These are phyloP conservation scores for Zymoseptoria passerinii DNA, from an alignment of 2,329 filamentous ascomycete genomes.

Conservation along the genomic window DNA sequence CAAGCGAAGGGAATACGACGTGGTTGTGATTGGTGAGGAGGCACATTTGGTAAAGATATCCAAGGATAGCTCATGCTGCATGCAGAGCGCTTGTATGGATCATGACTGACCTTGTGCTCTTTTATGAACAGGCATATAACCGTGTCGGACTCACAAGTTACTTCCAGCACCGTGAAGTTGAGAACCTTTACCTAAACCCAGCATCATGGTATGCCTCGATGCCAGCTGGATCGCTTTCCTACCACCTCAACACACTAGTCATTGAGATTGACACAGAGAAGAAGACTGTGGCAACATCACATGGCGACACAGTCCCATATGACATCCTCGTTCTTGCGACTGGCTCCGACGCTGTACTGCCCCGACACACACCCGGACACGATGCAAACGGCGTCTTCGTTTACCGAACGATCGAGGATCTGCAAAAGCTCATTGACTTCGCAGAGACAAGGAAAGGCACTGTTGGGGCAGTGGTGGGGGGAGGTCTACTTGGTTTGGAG, in stretches of 20 bases:
- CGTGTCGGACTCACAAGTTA: conserved; percentile 82
- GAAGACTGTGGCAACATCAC: conserved; percentile 62
- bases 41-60: conserved; percentile 49
- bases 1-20: conserved; percentile 64
- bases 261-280: conserved; percentile 55
- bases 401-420: conserved; percentile 76
- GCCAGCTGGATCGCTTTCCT: conserved; percentile 59
- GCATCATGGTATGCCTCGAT: conserved; percentile 68
- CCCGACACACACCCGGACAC: conserved; percentile 62
- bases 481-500: conserved; percentile 76
- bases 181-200: conserved; percentile 82
- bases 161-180: conserved; percentile 76
- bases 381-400: conserved; percentile 81
- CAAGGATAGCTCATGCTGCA: background rate
- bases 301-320: conserved; percentile 62
- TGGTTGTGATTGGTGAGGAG: conserved; percentile 83
- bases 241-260: conserved; percentile 67
- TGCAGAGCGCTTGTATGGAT: background rate
- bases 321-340: conserved; percentile 78
- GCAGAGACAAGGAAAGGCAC: conserved; percentile 58
- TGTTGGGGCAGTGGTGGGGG: conserved; percentile 70
- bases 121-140: conserved; percentile 62
- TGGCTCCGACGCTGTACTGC: conserved; percentile 74
- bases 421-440: conserved; percentile 68
- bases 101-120: background rate